These are phyloP conservation scores for Eimeria necatrix DNA, from an alignment of 169 alveolate genomes.

Conservation along the genomic window DNA sequence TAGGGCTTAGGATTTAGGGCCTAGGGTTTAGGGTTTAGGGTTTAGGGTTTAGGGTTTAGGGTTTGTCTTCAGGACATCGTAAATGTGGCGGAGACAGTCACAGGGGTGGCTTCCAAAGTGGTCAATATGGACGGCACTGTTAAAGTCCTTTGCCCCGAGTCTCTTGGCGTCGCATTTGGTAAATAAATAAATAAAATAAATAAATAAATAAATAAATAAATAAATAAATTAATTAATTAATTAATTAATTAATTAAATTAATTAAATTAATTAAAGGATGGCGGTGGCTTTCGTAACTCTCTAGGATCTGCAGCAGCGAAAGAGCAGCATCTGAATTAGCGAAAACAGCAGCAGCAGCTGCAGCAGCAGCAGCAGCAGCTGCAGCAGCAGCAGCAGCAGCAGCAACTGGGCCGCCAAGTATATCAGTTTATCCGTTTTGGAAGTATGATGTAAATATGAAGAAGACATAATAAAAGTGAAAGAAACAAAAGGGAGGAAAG, in stretches of 20 bases:
- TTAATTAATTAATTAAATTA: neutral
- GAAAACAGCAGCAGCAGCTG: neutral
- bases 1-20: neutral
- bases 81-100: neutral
- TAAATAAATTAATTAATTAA: neutral
- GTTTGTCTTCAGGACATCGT: neutral
- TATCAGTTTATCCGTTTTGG: neutral
- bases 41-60: neutral
- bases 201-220: neutral
- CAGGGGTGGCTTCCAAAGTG: neutral
- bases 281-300: neutral
- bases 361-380: conserved; percentile 10
- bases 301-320: neutral
- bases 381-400: neutral
- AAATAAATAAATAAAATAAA: neutral
- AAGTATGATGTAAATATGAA: neutral
- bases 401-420: neutral
- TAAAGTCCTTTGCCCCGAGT: neutral
- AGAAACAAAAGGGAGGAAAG: neutral
- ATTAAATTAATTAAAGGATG: neutral
- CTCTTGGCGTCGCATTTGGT: neutral
- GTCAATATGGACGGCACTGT: neutral
- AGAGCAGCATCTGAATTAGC: neutral
- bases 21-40: neutral
- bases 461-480: neutral